Conservation (phyloP, 352 stramenopile species). For the Pythium guiyangense region DNA sequence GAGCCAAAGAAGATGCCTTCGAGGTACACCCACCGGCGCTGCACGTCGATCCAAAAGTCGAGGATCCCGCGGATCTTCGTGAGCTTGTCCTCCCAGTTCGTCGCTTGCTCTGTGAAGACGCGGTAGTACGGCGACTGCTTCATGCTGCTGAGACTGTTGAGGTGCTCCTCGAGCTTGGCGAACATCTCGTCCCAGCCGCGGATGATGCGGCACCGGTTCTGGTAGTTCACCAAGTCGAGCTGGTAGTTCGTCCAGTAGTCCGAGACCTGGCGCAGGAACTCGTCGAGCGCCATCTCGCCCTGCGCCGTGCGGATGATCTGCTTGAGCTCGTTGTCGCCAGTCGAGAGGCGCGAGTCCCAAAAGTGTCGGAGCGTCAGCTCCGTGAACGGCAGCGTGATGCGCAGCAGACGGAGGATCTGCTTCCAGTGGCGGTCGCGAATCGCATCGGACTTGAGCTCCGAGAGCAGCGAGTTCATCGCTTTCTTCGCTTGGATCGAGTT, state of each 20-base stretch:
- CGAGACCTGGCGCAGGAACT: slow-evolving; percentile 96
- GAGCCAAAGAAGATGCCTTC: slow-evolving; percentile 99
- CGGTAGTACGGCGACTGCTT: slow-evolving; percentile 99
- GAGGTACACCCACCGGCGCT: slow-evolving; percentile 99
- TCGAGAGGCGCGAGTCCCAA: slow-evolving; percentile 94
- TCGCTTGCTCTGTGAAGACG: slow-evolving; percentile 97
- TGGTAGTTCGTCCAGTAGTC: slow-evolving; percentile 90
- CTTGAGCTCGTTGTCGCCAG: slow-evolving; percentile 93
- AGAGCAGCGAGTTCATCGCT: slow-evolving; percentile 91
- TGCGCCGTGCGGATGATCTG: slow-evolving; percentile 97
- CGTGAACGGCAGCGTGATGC: slow-evolving; percentile 89
- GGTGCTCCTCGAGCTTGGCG: slow-evolving; percentile 98
- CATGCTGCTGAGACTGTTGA: slow-evolving; percentile 98
- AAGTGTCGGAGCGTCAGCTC: slow-evolving; percentile 96
- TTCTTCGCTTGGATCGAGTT: slow-evolving; percentile 93
- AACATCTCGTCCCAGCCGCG: slow-evolving; percentile 99
- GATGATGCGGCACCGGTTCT: slow-evolving; percentile 96
- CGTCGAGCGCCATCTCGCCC: slow-evolving; percentile 99
- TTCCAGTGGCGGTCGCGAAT: slow-evolving; percentile 99
- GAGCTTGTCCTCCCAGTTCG: slow-evolving; percentile 97
- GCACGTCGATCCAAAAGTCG: slow-evolving; percentile 99
- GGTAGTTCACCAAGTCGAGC: slow-evolving; percentile 91
- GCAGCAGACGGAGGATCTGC: slow-evolving; percentile 92
- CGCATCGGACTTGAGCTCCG: slow-evolving; percentile 97
- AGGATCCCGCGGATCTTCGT: slow-evolving; percentile 96